A percentile compares a stretch with the other conserved stretches of the same genome.
phyloP scores from a whole-genome alignment of 352 stramenopile species.

The Globisporangium heterothallicum region DNA sequence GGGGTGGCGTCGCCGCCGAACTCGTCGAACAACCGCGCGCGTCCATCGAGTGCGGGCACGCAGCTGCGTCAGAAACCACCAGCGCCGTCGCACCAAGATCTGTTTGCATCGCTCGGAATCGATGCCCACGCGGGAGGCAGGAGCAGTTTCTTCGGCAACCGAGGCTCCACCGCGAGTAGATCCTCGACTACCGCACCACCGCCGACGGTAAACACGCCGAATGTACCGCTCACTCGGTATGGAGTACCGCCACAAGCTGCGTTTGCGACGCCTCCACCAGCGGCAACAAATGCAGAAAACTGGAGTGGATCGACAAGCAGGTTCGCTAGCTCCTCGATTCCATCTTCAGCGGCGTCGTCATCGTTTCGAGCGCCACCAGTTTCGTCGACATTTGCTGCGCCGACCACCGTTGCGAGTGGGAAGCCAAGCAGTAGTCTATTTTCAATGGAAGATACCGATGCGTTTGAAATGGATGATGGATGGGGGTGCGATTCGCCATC shows the following conservation, averaged over 20 bases:
- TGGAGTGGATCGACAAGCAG: constrained; percentile 13
- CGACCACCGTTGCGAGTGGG: not conserved
- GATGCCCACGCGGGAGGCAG: constrained; percentile 27
- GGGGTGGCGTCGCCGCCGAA: constrained; percentile 7
- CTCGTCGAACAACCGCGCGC: constrained; percentile 10
- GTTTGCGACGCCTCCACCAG: constrained; percentile 3
- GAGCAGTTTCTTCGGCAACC: constrained; percentile 18
- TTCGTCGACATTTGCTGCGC: constrained; percentile 1
- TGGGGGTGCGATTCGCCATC: constrained; percentile 73
- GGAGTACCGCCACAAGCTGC: constrained; percentile 1
- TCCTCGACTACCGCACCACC: constrained; percentile 12
- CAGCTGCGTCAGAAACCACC: constrained; percentile 53
- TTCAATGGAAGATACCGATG: constrained; percentile 66
- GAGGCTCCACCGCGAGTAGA: constrained; percentile 16
- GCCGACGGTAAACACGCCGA: constrained; percentile 7
- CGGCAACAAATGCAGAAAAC: constrained; percentile 6
- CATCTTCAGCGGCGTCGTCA: not conserved
- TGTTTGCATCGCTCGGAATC: constrained; percentile 51
- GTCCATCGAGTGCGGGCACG: constrained; percentile 50
- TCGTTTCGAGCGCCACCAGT: not conserved
- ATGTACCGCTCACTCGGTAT: constrained; percentile 12
- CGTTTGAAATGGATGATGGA: constrained; percentile 57
- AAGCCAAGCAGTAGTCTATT: constrained; percentile 49
- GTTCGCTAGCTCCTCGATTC: constrained; percentile 5
- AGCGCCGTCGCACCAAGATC: constrained; percentile 31